A percentile compares a stretch with the other conserved stretches of the same genome.
These are phyloP conservation scores for Candida stauntonica DNA, from an alignment of 805 yeast species.

Conservation along the genomic window DNA sequence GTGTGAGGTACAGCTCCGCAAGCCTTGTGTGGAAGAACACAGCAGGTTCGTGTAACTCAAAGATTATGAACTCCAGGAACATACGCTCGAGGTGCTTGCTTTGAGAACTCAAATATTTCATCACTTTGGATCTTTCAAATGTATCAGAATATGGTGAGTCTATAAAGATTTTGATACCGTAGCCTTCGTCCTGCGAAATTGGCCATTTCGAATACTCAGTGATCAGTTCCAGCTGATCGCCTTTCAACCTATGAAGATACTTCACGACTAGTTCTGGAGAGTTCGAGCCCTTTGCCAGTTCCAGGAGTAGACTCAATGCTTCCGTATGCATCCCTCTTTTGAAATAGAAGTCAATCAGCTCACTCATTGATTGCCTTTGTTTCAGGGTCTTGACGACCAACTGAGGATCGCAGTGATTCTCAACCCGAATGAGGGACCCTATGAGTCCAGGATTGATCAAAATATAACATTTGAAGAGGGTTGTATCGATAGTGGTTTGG, in stretches of 20 bases:
- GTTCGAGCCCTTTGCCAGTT: slow-evolving; percentile 21
- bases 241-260: slow-evolving; percentile 53
- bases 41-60: slow-evolving; percentile 34
- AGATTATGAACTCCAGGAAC: slow-evolving; percentile 52
- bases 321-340: slow-evolving; percentile 57
- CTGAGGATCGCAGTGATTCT: slow-evolving; percentile 66
- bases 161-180: slow-evolving; percentile 52
- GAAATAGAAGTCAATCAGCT: slow-evolving; percentile 72
- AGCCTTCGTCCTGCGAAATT: slow-evolving; percentile 32
- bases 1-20: slow-evolving; percentile 39
- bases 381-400: slow-evolving; percentile 54
- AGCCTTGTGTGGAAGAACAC: slow-evolving; percentile 40
- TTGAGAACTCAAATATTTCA: slow-evolving; percentile 42
- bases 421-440: slow-evolving; percentile 76
- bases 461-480: slow-evolving; percentile 71
- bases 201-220: slow-evolving; percentile 55
- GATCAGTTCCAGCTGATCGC: slow-evolving; percentile 47
- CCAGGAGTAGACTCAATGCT: slow-evolving; percentile 59
- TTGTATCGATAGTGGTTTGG: slow-evolving; percentile 59
- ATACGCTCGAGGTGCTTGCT: slow-evolving; percentile 30
- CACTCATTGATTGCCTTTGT: slow-evolving; percentile 48
- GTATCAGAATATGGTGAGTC: slow-evolving; percentile 57
- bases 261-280: slow-evolving; percentile 31
- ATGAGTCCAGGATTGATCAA: slow-evolving; percentile 65
- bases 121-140: slow-evolving; percentile 49